Base-by-base conservation (phyloP, 768 basidiomycete species). In the Galerina marginata region DNA sequence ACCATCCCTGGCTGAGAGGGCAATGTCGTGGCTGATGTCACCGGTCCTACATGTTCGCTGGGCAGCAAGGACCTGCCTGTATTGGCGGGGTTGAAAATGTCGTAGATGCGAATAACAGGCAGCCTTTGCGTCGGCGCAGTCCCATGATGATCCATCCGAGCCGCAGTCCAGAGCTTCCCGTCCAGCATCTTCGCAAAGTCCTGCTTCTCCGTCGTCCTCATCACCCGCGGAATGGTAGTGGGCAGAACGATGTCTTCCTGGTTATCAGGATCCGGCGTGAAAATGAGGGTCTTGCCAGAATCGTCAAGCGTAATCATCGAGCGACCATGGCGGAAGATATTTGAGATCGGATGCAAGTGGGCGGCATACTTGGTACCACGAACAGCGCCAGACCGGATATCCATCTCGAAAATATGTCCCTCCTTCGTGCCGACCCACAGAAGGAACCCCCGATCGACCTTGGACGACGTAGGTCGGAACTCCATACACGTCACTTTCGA, bases 401-500 rank as follows among this genome's bases (percentile, higher is more conserved):
- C 93, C 56, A 96, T 64, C 78, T 97, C 95, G 64, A 89, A 81
- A 25, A 99, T 60, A 71, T 91, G 87, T 0, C 96, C 96, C 25
- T 96, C 94, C 75, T 92, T 95, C 29, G 93, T 93, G 4, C 96
- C 96, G 10, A 90, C 75, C 96, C 96, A 98, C 2, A 95, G 66
- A 56, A 85, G 81, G 33, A 79, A 79, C 2, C 91, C 92, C 15
- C 82, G 77, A 54, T 89, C 84, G 0, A 63, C 74, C n/a, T 74
- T 65, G 9, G 71, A 65, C 2, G 63, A 66, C 2, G 81, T 80
- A 0, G 89, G 83, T 14, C 89, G 81, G 71, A 95, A 93, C 72
- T 90, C 93, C 74, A 96, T 81, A 20, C 88, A 86, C 1, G 89
- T 88, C 39, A 96, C 80, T 65, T 86, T 88, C 3, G 83, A 73